A percentile compares a stretch with the other conserved stretches of the same genome.
Evolutionary conservation across 2,329 filamentous ascomycete species (phyloP).

Genomic region (Penicillium thymicola): DNA sequence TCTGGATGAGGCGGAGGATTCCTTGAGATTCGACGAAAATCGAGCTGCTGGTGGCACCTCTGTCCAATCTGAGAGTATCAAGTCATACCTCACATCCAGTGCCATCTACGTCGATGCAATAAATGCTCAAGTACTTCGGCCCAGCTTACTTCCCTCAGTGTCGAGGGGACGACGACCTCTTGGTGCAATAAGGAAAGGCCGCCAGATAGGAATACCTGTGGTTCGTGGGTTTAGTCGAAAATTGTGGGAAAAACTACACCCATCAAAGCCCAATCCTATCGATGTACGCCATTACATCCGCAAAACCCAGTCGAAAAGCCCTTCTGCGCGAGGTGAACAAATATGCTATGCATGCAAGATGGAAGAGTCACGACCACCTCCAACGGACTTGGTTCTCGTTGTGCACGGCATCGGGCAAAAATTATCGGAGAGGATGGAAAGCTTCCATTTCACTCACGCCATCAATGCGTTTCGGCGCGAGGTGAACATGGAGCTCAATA

Average conservation of each 20-base stretch:
- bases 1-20: constrained; percentile 16
- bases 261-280: constrained; percentile 44
- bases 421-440: constrained; percentile 88
- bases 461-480: constrained; percentile 86
- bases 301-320: constrained; percentile 35
- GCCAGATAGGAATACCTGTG: constrained; percentile 80
- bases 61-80: constrained; percentile 47
- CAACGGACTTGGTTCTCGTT: constrained; percentile 85
- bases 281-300: constrained; percentile 44
- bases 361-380: constrained; percentile 63
- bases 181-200: constrained; percentile 77
- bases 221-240: constrained; percentile 80
- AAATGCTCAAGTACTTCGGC: constrained; percentile 81
- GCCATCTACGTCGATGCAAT: constrained; percentile 79
- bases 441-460: constrained; percentile 94
- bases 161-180: constrained; percentile 81
- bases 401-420: constrained; percentile 97
- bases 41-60: constrained; percentile 40
- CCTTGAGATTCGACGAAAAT: constrained; percentile 35
- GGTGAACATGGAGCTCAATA: constrained; percentile 78
- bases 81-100: constrained; percentile 69
- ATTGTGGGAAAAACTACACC: constrained; percentile 71
- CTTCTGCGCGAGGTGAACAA: constrained; percentile 25
- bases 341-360: constrained; percentile 57
- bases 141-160: constrained; percentile 76